Evolutionary conservation across 2,329 filamentous ascomycete genomes (phyloP).

Genomic region (Canariomyces notabilis): DNA sequence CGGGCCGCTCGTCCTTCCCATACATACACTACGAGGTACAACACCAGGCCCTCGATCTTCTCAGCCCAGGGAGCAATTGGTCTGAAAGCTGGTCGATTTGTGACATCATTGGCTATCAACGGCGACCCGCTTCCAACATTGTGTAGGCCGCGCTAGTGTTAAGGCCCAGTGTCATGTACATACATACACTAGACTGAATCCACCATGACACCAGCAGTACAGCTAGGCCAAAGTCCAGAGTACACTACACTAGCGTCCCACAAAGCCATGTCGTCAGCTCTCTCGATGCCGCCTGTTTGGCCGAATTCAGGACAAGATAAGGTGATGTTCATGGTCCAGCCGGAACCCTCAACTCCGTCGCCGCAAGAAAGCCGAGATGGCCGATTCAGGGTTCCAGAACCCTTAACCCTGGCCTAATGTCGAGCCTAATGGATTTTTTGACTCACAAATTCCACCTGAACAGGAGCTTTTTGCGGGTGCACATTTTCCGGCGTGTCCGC

Average conservation of each 20-base stretch:
- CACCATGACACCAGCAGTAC: slow-evolving; percentile 9
- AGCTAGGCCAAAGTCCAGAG: neutral
- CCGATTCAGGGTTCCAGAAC: neutral
- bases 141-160: too few species aligned
- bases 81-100: slow-evolving; percentile 5
- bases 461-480: too few species aligned
- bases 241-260: too few species aligned
- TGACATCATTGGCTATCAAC: slow-evolving; percentile 21
- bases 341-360: neutral
- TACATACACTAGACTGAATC: too few species aligned
- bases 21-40: too few species aligned
- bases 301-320: neutral
- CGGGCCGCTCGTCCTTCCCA: too few species aligned
- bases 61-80: neutral
- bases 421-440: neutral
- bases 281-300: neutral
- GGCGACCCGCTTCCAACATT: slow-evolving; percentile 12
- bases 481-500: too few species aligned
- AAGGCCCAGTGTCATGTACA: slow-evolving; percentile 10
- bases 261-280: neutral
- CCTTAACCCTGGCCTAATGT: neutral
- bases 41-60: neutral
- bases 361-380: neutral
- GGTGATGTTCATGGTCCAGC: neutral
- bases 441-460: neutral